Evolutionary conservation across 202 grass and related monocot genomes (phyloP).

Genomic region (Eragrostis tef): DNA sequence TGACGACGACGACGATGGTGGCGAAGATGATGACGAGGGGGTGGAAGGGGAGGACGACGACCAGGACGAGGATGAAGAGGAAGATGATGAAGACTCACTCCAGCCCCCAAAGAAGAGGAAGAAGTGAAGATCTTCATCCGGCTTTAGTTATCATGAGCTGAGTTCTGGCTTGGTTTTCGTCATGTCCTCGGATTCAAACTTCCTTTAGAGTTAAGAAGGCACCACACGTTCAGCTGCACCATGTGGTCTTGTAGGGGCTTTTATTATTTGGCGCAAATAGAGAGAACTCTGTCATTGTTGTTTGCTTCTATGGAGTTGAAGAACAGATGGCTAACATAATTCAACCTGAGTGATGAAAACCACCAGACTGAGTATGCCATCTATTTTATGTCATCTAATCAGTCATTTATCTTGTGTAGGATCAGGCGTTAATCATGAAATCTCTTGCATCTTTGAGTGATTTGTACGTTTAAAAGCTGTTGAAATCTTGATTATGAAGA

Average conservation of each 20-base stretch:
- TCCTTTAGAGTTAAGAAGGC: conserved; percentile 47
- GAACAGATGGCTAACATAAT: conserved; percentile 66
- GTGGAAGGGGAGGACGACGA: conserved; percentile 53
- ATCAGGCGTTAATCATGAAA: neutral
- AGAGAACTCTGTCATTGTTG: conserved; percentile 44
- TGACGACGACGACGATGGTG: conserved; percentile 5
- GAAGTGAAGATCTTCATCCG: conserved; percentile 61
- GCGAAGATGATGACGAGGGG: conserved; percentile 36
- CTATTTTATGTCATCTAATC: neutral
- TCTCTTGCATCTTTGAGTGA: neutral
- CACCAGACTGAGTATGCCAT: conserved; percentile 44
- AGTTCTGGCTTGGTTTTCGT: conserved; percentile 36
- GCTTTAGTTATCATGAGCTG: conserved; percentile 53
- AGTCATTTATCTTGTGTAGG: too few species aligned
- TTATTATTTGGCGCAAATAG: conserved; percentile 54
- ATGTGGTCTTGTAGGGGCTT: conserved; percentile 52
- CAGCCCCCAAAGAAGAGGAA: conserved; percentile 82
- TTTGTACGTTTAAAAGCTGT: neutral
- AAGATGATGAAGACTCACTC: conserved; percentile 62
- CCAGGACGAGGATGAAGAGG: conserved; percentile 49
- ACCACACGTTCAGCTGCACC: conserved; percentile 22
- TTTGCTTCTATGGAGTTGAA: conserved; percentile 54
- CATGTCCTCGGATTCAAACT: conserved; percentile 48
- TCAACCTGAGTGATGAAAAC: conserved; percentile 52
- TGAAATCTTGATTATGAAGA: neutral